Evolutionary conservation across 768 basidiomycete genomes (phyloP).

Genomic region (Leccinum incarnatum): DNA sequence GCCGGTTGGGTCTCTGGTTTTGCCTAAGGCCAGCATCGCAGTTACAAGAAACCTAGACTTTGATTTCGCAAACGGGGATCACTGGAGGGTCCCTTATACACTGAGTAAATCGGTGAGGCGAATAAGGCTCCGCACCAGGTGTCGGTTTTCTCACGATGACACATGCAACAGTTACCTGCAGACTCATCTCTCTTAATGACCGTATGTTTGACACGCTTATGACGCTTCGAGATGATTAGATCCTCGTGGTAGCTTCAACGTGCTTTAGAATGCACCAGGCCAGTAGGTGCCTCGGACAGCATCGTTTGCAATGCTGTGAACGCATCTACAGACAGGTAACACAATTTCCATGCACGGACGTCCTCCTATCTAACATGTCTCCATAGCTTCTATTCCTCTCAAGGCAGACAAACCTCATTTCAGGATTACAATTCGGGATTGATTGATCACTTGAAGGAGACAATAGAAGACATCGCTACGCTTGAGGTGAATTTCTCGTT

Average conservation of each 20-base stretch:
- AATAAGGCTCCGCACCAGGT: background rate
- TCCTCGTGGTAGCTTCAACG: conserved; percentile 41
- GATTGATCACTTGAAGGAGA: conserved; percentile 50
- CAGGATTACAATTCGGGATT: conserved; percentile 68
- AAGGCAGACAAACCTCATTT: conserved; percentile 80
- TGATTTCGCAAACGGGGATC: conserved; percentile 54
- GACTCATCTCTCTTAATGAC: conserved; percentile 50
- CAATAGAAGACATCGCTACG: conserved; percentile 55
- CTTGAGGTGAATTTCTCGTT: conserved; percentile 53
- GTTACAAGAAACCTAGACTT: conserved; percentile 76
- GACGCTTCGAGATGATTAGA: conserved; percentile 4
- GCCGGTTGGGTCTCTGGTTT: conserved; percentile 72
- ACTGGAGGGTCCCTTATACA: conserved; percentile 49
- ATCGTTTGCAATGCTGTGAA: conserved; percentile 52
- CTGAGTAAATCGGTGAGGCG: conserved; percentile 60
- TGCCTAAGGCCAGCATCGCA: conserved; percentile 66
- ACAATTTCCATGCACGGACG: background rate
- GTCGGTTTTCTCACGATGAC: conserved; percentile 2
- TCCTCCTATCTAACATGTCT: conserved; percentile 5
- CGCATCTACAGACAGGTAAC: conserved; percentile 79
- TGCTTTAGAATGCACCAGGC: conserved; percentile 45
- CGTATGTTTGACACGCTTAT: conserved; percentile 35
- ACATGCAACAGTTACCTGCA: conserved; percentile 48
- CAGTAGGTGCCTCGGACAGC: conserved; percentile 32
- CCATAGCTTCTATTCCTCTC: conserved; percentile 79